Evolutionary conservation across 2,329 filamentous ascomycete species (phyloP), one percentile per base, ranked within the genome.

Genomic region (Cordyceps farinosa): DNA sequence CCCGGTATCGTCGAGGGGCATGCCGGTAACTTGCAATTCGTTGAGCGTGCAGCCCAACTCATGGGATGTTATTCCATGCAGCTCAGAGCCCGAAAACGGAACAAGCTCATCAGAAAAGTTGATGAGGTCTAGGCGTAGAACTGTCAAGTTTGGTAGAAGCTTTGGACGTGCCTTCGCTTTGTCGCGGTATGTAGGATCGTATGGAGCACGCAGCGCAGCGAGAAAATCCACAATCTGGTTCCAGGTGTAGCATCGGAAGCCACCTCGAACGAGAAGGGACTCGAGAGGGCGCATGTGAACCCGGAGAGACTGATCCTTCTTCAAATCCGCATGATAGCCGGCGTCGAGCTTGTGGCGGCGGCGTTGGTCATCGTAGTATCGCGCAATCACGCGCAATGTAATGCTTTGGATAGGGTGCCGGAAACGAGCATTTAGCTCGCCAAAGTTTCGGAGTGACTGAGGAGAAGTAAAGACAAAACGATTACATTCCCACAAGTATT

Each of bases 201-300:
- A 81, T 0, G 83, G 82, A 3, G 82, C 78, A n/a, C 81, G 74
- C 59, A 85, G 70, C 5, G 79, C 81, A 58, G 76, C 73, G 29
- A 85, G 71, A 62, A 84, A 85, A 69, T 85, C 83, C 13, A 79
- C 73, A 36, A 84, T 74, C 67, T 84, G 82, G 40, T 76, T 77
- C 82, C 82, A 85, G 3, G 80, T 77, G 69, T 85, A 85, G 67
- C 79, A 81, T 53, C 82, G 79, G 65, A 85, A 84, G 22, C 82
- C 82, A 29, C 78, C 77, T n/a, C 80, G 78, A 36, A 80, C 75
- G 32, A 83, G 73, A 15, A 74, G 79, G 2, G 76, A 75, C 59
- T 82, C 81, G 47, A 75, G 79, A 27, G 76, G 73, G 2, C 82
- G 77, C 38, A 72, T 73, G 32, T 77, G 72, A 4, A 83, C 75